Evolutionary conservation across 306 rosid species (phyloP).

Genomic region (Bauhinia variegata): DNA sequence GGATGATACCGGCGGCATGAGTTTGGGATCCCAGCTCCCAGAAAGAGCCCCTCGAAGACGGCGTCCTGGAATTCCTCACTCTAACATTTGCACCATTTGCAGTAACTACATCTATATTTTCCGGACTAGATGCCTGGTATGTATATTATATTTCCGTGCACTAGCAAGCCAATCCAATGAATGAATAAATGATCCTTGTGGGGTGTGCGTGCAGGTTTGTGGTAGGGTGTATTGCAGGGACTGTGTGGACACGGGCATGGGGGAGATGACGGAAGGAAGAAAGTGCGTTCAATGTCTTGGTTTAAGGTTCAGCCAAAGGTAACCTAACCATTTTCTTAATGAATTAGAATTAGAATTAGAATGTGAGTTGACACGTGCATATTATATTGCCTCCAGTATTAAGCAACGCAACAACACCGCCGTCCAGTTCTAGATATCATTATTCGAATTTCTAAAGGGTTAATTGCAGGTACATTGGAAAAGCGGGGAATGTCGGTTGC

Average conservation of each 20-base stretch:
- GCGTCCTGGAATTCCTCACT: slow-evolving; percentile 83
- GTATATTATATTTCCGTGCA: background rate
- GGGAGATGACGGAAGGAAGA: slow-evolving; percentile 87
- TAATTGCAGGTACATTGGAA: slow-evolving; percentile 63
- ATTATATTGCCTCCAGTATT: too few relatives aligned
- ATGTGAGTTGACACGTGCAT: too few relatives aligned
- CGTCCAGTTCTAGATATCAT: too few relatives aligned
- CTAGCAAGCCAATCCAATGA: too few relatives aligned
- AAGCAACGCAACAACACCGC: too few relatives aligned
- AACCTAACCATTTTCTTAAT: slow-evolving; percentile 30
- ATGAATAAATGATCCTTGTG: too few relatives aligned
- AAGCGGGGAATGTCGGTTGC: slow-evolving; percentile 66
- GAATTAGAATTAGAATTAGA: too few relatives aligned
- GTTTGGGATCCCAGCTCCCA: slow-evolving; percentile 44
- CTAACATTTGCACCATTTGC: slow-evolving; percentile 77
- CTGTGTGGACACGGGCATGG: slow-evolving; percentile 80
- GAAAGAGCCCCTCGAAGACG: slow-evolving; percentile 43
- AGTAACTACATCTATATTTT: slow-evolving; percentile 59
- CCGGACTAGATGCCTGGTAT: slow-evolving; percentile 82
- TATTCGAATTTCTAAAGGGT: too few relatives aligned
- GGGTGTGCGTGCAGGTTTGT: slow-evolving; percentile 62
- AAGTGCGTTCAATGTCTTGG: slow-evolving; percentile 86
- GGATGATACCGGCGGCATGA: slow-evolving; percentile 49
- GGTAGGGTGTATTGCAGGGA: slow-evolving; percentile 87
- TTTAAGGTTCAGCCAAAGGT: slow-evolving; percentile 86